Conservation (phyloP, 257 asterid genomes). For the Solanum raphanifolium region DNA sequence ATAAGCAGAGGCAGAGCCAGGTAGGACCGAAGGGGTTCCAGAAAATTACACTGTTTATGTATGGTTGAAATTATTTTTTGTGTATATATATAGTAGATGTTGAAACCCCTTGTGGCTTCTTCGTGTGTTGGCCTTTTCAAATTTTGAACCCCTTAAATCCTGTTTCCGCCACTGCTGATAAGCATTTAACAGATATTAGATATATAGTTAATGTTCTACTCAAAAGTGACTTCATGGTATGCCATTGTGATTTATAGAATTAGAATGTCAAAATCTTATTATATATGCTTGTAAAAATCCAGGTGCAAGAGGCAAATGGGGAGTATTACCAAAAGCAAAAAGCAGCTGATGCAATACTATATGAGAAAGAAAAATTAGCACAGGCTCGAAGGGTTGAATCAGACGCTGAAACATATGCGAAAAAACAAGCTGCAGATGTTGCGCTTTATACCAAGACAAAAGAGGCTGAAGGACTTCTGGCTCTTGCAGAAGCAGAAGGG, state of each 20-base stretch:
- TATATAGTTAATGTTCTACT: neutral
- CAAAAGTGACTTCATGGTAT: neutral
- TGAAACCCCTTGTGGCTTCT: neutral
- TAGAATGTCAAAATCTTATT: neutral
- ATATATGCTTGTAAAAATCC: neutral
- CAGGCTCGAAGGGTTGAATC: conserved; percentile 39
- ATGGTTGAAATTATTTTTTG: neutral
- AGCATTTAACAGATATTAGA: neutral
- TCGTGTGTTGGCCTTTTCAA: neutral
- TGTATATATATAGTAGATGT: neutral
- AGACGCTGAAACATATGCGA: conserved; percentile 23
- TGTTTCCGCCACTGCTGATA: neutral
- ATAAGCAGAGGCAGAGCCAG: neutral
- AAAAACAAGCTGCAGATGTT: conserved; percentile 37
- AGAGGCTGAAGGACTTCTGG: conserved; percentile 57
- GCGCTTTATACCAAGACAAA: conserved; percentile 40
- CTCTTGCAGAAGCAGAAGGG: conserved; percentile 64
- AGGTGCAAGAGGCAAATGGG: conserved; percentile 62
- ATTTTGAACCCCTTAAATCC: neutral
- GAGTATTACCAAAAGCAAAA: conserved; percentile 50
- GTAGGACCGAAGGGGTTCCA: neutral
- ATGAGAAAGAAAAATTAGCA: conserved; percentile 45
- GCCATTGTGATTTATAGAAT: neutral
- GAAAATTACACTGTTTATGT: too few relatives aligned
- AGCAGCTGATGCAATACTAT: conserved; percentile 43